A percentile compares a stretch with the other conserved stretches of the same genome.
These are phyloP conservation scores for Penicillium corylophilum DNA, from an alignment of 2,329 filamentous ascomycete species.

Conservation along the genomic window DNA sequence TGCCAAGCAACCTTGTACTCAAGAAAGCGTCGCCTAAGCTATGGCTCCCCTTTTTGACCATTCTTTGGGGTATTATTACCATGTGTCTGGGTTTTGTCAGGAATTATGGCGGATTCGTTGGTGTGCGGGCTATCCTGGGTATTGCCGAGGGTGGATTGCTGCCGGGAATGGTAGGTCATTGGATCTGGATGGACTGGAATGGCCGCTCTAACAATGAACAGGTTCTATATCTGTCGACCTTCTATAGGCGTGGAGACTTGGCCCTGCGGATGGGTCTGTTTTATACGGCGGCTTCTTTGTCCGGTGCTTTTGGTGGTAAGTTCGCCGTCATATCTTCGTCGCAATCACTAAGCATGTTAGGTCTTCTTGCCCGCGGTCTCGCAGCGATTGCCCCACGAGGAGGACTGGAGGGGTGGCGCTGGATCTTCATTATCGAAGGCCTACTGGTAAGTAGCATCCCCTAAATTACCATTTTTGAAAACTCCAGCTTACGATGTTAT, in stretches of 20 bases:
- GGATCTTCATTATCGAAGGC: conserved; percentile 64
- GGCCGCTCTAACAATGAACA: conserved; percentile 22
- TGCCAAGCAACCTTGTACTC: conserved; percentile 64
- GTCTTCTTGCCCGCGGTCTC: conserved; percentile 61
- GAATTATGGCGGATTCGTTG: conserved; percentile 56
- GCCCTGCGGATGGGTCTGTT: conserved; percentile 66
- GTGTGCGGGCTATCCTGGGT: conserved; percentile 61
- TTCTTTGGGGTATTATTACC: conserved; percentile 59
- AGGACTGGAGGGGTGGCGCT: conserved; percentile 58
- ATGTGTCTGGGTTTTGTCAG: conserved; percentile 41
- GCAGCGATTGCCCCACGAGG: conserved; percentile 58
- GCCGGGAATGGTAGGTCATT: conserved; percentile 59
- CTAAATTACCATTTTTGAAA: neutral
- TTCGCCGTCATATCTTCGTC: neutral
- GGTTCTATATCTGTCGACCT: conserved; percentile 64
- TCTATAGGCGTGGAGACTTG: conserved; percentile 61
- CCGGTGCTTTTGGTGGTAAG: conserved; percentile 61
- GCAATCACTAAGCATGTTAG: conserved; percentile 21
- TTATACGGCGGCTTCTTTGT: conserved; percentile 65
- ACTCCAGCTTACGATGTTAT: neutral
- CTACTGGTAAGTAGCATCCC: conserved; percentile 27
- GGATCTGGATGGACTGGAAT: neutral
- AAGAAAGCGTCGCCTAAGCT: conserved; percentile 61
- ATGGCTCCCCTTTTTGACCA: conserved; percentile 60
- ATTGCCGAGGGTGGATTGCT: conserved; percentile 64